Evolutionary conservation across 2,329 filamentous ascomycete genomes (phyloP), one percentile per base, ranked within the genome.

Genomic region (Ascocoryne sarcoides): DNA sequence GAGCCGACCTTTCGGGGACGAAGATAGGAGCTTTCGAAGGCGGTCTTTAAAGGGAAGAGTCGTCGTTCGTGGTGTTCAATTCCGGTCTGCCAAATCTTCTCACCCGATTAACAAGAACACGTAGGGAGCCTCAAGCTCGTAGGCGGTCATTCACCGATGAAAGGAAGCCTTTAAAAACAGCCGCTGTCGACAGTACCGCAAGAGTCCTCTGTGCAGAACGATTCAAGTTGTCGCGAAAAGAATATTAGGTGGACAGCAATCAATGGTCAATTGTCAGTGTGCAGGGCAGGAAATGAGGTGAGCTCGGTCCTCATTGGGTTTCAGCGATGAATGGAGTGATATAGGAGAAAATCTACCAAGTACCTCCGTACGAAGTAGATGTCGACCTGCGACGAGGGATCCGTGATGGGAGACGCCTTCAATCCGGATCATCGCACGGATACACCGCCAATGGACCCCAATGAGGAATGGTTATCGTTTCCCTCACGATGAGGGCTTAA

Each of bases 1-100:
- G 26, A 36, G 12, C 36, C 33, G 14, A 32, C 23, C 43, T 43
- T 23, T 40, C 29, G 15, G 37, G 21, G 20, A 39, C 23, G 32
- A 16, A 18, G 17, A 15, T 36, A 26, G 34, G 34, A 41, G 46
- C 43, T 49, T 21, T 48, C 43, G 41, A 49, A 46, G 42, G 37
- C 36, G 32, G 28, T 19, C 10, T 23, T 5, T 23, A 33, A 32
- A 30, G 19, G 29, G 21, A 14, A 29, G 21, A 17, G 17, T 9
- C 12, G 17, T 9, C 12, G 37, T 37, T 39, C 26, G 37, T 42
- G 7, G 23, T 26, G 23, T 12, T 12, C 32, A 32, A 36, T 40
- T 40, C 38, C 35, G 32, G 31, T 17, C 16, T 4, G 26, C 32
- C 28, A 10, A 16, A 30, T 32, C 32, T 31, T 32, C 32, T 29